phyloP scores from a whole-genome alignment of 805 yeast species.

The Metschnikowia henanensis region DNA sequence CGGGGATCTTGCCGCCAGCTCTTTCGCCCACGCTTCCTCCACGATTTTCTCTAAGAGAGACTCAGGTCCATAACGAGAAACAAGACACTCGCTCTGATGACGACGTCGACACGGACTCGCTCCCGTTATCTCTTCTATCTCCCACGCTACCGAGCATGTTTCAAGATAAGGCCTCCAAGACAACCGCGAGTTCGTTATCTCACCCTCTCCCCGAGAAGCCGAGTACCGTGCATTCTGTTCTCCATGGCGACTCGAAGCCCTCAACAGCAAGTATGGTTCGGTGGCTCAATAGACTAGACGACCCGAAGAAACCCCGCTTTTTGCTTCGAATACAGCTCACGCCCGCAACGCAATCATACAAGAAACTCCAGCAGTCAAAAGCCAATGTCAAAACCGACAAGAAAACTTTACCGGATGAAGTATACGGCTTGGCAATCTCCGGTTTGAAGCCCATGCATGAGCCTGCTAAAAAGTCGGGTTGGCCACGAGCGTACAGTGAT shows the following conservation, averaged over 20 bases:
- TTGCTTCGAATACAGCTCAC: constrained; percentile 26
- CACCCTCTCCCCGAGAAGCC: constrained; percentile 22
- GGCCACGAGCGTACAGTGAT: constrained; percentile 4
- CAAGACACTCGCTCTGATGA: constrained; percentile 8
- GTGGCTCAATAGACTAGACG: constrained; percentile 32
- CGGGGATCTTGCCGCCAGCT: constrained; percentile 36
- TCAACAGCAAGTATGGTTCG: constrained; percentile 15
- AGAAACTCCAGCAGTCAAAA: constrained; percentile 6
- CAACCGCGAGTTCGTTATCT: constrained; percentile 4
- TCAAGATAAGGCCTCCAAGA: constrained; percentile 8
- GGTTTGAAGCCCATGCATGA: constrained; percentile 4
- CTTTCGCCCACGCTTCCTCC: constrained; percentile 42
- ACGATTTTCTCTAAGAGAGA: constrained; percentile 7
- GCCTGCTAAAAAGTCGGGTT: not conserved
- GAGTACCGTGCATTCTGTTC: constrained; percentile 9
- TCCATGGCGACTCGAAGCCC: constrained; percentile 3
- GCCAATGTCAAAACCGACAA: not conserved
- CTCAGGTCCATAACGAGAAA: not conserved
- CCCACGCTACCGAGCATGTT: constrained; percentile 36
- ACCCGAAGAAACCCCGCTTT: constrained; percentile 25
- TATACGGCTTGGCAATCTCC: constrained; percentile 16
- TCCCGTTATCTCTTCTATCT: constrained; percentile 32
- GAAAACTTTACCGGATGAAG: constrained; percentile 9
- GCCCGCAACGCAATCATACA: constrained; percentile 18
- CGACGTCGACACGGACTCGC: constrained; percentile 24